Conservation (phyloP, 352 stramenopile genomes). For the Globisporangium recalcitrans region DNA sequence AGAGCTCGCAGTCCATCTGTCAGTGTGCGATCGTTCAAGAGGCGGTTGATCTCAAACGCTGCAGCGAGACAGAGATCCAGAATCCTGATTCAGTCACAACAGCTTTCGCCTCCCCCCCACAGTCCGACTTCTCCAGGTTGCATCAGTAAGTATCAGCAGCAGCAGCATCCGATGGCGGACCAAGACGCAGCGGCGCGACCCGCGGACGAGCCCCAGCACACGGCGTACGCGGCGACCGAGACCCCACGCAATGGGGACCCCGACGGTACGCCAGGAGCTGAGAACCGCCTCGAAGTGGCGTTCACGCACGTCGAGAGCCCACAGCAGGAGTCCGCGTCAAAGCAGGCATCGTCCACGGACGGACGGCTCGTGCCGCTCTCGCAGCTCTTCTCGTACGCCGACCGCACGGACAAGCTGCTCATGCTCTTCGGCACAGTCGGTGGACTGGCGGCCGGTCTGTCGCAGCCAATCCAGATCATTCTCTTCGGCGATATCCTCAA, state of each 20-base stretch:
- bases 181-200: too few species aligned
- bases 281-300: conserved; percentile 11
- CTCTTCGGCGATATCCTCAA: conserved; percentile 36
- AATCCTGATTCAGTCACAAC: too few species aligned
- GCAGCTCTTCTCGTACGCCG: conserved; percentile 46
- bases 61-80: too few species aligned
- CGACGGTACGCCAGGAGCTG: background rate
- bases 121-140: too few species aligned
- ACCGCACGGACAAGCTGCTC: conserved; percentile 20
- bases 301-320: background rate
- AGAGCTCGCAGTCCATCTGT: too few species aligned
- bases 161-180: too few species aligned
- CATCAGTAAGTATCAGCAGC: too few species aligned
- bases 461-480: conserved; percentile 26
- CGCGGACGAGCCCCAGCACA: too few species aligned
- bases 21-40: too few species aligned
- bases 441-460: conserved; percentile 14
- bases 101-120: too few species aligned
- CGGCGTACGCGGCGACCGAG: background rate
- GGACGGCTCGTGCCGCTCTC: conserved; percentile 39
- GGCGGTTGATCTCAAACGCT: too few species aligned
- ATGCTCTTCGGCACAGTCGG: conserved; percentile 20
- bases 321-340: conserved; percentile 12
- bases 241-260: background rate
- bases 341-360: conserved; percentile 16